Evolutionary conservation across 495 filamentous ascomycete species (phyloP), one percentile per base, ranked within the genome.

Genomic region (Lasiosphaeriaceae sp.): DNA sequence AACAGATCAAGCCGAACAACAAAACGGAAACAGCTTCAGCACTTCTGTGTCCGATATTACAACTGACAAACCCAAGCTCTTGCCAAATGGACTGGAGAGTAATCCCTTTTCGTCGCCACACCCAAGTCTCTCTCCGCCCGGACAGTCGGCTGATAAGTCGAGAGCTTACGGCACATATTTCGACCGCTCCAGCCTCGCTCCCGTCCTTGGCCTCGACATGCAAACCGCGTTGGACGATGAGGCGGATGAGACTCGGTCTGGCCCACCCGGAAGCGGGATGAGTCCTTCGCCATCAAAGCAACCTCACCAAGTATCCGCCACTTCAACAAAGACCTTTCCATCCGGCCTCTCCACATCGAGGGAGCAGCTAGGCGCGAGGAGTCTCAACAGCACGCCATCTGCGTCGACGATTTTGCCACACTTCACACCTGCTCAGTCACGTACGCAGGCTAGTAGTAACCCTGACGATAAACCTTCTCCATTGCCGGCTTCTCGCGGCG

Each of bases 401-500:
- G 45, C 55, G 0, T 34, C 59, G 22, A 47, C 24, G 16, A 46
- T 43, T n/a, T 51, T 65, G 58, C 67, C 62, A 58, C 64, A 63
- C n/a, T 34, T 66, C 26, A 63, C 57, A 17, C 62, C 70, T 4
- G 56, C 47, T 19, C 65, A 53, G 26, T 56, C 61, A 2, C 50
- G 44, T 12, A 22, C 46, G 22, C 53, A 57, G 16, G 22, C 52
- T 39, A 52, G 65, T 44, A 37, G 41, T 20, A 58, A 61, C 35
- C 49, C 46, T 24, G 62, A 65, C 46, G 58, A 54, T 45, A 37
- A 56, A 20, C 57, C 67, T 17, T 65, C 76, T 43, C 79, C 57
- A 66, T 83, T 77, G 61, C 80, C 81, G 52, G 77, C 87, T 43
- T 60, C 76, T 21, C 71, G 76, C 39, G 85, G 83, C 4, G 89